phyloP scores from a whole-genome alignment of 2,329 filamentous ascomycete genomes.

The Cyclaneusma minus region DNA sequence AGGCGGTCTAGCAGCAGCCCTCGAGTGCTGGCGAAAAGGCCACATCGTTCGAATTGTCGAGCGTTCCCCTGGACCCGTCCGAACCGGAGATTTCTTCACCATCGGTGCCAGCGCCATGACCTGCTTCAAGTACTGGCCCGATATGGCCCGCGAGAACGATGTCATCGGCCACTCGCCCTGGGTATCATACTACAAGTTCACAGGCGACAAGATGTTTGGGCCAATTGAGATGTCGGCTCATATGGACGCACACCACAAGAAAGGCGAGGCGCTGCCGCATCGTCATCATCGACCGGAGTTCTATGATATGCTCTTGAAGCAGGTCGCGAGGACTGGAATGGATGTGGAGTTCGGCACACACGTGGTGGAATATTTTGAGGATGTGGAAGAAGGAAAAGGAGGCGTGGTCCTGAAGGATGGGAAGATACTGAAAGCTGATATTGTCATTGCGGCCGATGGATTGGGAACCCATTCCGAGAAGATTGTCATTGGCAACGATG shows the following conservation, averaged over 20 bases:
- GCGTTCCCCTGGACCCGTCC: slow-evolving; percentile 1
- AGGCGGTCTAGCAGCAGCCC: slow-evolving; percentile 39
- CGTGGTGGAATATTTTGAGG: slow-evolving; percentile 31
- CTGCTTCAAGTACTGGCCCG: slow-evolving; percentile 39
- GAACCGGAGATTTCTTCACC: slow-evolving; percentile 39
- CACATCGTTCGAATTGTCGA: slow-evolving; percentile 26
- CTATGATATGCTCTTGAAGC: slow-evolving; percentile 36
- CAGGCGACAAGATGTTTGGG: slow-evolving; percentile 3
- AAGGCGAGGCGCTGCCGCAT: slow-evolving; percentile 39
- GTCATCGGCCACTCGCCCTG: no score
- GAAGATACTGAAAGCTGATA: slow-evolving; percentile 26
- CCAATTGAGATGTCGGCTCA: slow-evolving; percentile 4
- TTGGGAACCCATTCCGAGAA: slow-evolving; percentile 29
- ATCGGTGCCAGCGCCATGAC: slow-evolving; percentile 39
- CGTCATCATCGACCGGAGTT: slow-evolving; percentile 33
- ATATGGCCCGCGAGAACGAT: slow-evolving; percentile 33
- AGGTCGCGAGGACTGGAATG: slow-evolving; percentile 30
- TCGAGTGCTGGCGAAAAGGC: slow-evolving; percentile 41
- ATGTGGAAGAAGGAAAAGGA: slow-evolving; percentile 23
- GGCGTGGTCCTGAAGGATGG: slow-evolving; percentile 30
- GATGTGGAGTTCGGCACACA: slow-evolving; percentile 28
- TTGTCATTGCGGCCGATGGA: slow-evolving; percentile 31
- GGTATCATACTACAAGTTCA: no score
- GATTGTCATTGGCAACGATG: slow-evolving; percentile 23
- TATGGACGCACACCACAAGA: slow-evolving; percentile 36